Base-by-base conservation (phyloP, 306 rosid species). In the Calophaca sinica region DNA sequence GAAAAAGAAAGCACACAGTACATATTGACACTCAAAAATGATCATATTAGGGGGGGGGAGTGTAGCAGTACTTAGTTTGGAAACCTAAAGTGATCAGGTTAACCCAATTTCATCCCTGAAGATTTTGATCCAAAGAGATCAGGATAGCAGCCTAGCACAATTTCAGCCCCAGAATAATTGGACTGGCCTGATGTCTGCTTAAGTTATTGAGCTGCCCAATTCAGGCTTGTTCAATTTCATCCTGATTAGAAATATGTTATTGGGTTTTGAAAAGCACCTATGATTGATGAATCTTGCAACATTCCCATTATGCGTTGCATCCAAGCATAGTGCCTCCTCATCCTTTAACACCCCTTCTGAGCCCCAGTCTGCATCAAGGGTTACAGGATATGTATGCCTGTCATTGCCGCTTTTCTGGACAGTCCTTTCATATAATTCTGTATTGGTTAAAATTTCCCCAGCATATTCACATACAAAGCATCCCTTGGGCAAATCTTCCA, bases 231-330 rank as follows among this genome's bases (percentile, higher is more conserved):
- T 42, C 41, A 42, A 45, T 67, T 66, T 44, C 13, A 26, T 11
- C 59, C 41, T 7, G 62, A 50, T 35, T 2, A 31, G 55, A 59
- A 48, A 58, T 29, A 32, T 29, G 59, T 62, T 54, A 13, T n/a
- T 58, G 48, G 64, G 29, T 73, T 20, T 68, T 4, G 31, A 13
- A 57, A 65, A 68, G 29, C 26, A 94, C 98, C 98, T 86, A 81
- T 94, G 98, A 82, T 94, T 94, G 80, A 94, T 91, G 81, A 94
- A 91, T 68, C 98, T 88, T 45, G 98, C 96, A 82, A 89, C 96
- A 76, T 94, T 94, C 72, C 97, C 98, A 75, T 87, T 65, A 78
- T 62, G 76, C 31, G 98, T 94, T 48, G 96, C 97, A 82, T 94
- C 98, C 84, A 94, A 84, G 84, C 98, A 94, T 15, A 94, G 86